Conservation (phyloP, 495 filamentous ascomycete genomes). For the Lophiotrema nucula region DNA sequence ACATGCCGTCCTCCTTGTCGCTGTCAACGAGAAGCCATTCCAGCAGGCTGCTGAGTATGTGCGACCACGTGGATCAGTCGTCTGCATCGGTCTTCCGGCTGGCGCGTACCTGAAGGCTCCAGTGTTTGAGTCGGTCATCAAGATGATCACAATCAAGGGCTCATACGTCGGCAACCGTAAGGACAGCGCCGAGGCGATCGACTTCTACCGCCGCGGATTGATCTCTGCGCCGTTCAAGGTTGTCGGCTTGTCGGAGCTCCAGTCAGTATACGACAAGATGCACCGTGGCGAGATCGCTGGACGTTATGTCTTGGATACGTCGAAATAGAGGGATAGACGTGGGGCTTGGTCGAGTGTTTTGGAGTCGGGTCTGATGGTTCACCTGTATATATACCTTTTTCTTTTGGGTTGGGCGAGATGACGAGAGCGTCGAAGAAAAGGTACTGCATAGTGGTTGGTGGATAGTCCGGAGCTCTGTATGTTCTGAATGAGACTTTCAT, state of each 20-base stretch:
- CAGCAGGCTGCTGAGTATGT: constrained; percentile 88
- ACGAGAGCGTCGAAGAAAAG: too few species aligned
- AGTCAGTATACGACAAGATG: constrained; percentile 63
- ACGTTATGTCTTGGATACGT: constrained; percentile 78
- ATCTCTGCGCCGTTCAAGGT: constrained; percentile 87
- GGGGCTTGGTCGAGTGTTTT: not conserved
- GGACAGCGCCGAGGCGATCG: constrained; percentile 80
- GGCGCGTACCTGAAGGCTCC: constrained; percentile 74
- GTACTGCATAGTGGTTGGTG: too few species aligned
- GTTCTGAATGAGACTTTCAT: too few species aligned
- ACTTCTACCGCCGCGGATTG: constrained; percentile 79
- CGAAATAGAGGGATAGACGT: constrained; percentile 44
- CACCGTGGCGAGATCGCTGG: constrained; percentile 71
- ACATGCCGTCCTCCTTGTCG: constrained; percentile 82
- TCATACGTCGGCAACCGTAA: constrained; percentile 88
- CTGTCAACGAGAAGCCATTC: constrained; percentile 86
- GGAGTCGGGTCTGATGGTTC: too few species aligned
- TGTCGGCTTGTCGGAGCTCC: constrained; percentile 71
- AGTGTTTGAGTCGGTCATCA: constrained; percentile 80
- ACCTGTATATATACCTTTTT: too few species aligned
- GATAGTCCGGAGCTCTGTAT: too few species aligned
- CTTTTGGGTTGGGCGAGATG: too few species aligned
- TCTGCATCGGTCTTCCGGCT: constrained; percentile 84
- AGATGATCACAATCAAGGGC: constrained; percentile 90
- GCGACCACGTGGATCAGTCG: constrained; percentile 71